These are phyloP conservation scores for Butyriboletus loyo DNA, from an alignment of 768 basidiomycete species.

Conservation along the genomic window DNA sequence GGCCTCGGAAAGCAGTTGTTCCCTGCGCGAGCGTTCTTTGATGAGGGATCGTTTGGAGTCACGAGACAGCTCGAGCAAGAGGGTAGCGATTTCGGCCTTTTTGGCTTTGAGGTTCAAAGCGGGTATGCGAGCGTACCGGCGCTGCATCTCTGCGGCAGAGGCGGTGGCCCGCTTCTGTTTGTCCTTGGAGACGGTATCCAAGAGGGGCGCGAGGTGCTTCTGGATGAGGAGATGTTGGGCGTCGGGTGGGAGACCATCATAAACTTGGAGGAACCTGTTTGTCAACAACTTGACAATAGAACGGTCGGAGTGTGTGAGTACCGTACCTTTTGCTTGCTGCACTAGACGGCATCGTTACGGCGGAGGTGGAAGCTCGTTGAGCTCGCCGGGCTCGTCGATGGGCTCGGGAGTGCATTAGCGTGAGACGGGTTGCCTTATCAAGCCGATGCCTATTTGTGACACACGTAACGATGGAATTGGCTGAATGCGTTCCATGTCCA, in stretches of 20 bases:
- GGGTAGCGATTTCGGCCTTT: slow-evolving; percentile 48
- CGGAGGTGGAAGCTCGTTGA: background rate
- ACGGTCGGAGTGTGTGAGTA: background rate
- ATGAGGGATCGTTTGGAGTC: slow-evolving; percentile 53
- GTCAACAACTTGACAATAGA: background rate
- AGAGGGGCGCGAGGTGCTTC: slow-evolving; percentile 46
- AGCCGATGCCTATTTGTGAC: background rate
- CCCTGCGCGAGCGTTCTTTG: slow-evolving; percentile 50
- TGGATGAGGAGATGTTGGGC: slow-evolving; percentile 48
- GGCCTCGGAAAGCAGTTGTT: slow-evolving; percentile 55
- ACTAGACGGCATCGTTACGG: slow-evolving; percentile 12
- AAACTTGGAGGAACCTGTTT: slow-evolving; percentile 45
- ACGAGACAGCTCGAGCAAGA: slow-evolving; percentile 51
- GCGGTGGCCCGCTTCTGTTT: slow-evolving; percentile 38
- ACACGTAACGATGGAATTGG: background rate
- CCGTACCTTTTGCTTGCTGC: slow-evolving; percentile 16
- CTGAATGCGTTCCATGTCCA: background rate
- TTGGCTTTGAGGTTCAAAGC: slow-evolving; percentile 51
- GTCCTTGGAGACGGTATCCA: slow-evolving; percentile 42
- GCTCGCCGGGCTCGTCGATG: background rate
- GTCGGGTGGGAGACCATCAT: slow-evolving; percentile 51
- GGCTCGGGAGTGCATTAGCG: background rate
- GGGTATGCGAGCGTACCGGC: slow-evolving; percentile 41
- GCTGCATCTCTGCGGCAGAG: slow-evolving; percentile 41
- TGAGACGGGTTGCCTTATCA: too few species aligned